A percentile compares a stretch with the other conserved stretches of the same genome.
Conservation (phyloP, 1,284 basidiomycete genomes). For the Leccinum huronense region DNA sequence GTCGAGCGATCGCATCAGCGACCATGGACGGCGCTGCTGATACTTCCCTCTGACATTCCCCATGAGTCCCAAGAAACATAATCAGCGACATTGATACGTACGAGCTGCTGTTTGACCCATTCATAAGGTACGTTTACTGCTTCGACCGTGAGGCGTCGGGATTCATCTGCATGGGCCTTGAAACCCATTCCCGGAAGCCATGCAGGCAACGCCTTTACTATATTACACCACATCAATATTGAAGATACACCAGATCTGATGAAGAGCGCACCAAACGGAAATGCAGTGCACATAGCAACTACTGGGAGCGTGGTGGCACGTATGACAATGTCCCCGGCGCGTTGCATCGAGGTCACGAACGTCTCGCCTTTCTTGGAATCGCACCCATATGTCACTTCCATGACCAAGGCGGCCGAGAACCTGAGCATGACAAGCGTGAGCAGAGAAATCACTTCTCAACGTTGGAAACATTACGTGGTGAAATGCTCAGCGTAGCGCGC, state of each 20-base stretch:
- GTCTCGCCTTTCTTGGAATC: not conserved
- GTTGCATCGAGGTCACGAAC: not conserved
- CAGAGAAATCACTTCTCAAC: not conserved
- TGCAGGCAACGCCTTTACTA: not conserved
- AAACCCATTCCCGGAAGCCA: constrained; percentile 1
- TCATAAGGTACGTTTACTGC: not conserved
- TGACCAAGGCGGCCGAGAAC: not conserved
- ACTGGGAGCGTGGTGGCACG: not conserved
- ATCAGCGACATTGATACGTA: not conserved
- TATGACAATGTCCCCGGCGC: not conserved
- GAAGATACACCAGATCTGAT: not conserved
- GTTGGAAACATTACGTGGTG: constrained; percentile 5
- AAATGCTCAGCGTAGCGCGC: constrained; percentile 14
- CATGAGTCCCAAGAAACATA: not conserved
- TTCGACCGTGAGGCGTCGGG: not conserved
- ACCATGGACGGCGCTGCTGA: constrained; percentile 20
- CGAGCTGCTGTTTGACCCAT: not conserved
- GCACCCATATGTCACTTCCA: not conserved
- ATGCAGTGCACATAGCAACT: not conserved
- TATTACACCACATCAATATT: not conserved
- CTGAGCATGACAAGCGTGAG: not conserved
- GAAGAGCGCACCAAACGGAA: not conserved
- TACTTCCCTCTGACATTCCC: constrained; percentile 8
- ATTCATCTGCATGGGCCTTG: not conserved
- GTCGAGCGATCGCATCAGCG: constrained; percentile 15